Evolutionary conservation across 371 early-diverging fungal genomes (phyloP), one percentile per base, ranked within the genome.

Genomic region (Rhizopus microsporus): DNA sequence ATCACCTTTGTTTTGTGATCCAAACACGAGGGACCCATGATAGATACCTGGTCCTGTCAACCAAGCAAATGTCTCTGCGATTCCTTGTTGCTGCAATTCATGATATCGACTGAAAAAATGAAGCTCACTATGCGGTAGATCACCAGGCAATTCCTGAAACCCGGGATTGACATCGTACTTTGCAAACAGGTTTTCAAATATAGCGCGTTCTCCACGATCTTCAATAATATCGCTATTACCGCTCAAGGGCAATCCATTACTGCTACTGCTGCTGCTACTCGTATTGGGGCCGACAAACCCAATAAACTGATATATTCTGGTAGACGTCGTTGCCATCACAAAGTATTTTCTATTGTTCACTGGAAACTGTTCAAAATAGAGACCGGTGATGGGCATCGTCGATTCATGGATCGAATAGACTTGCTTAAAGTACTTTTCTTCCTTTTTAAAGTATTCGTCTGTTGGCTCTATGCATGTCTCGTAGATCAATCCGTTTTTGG

Each of bases 21-120:
- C 88, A 75, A 89, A 91, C 2, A 85, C 84, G 5, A 96, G 75
- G 35, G 85, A 80, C 38, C 95, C 93, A 62, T 86, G 88, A 62
- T 90, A 95, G 6, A 96, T 84, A 48, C 96, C 96, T 17, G 93
- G 85, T 71, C 89, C 88, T 8, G 89, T 90, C 50, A 90, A 51
- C 93, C 93, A 93, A 12, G 88, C 86, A 78, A 92, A 91, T 7
- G 78, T 71, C 63, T 88, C 82, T 2, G 89, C 86, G 13, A 84
- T 71, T n/a, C 90, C 87, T 57, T 85, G 87, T 23, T 80, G 81
- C n/a, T 87, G 86, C 35, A 86, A 57, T 35, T 90, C 89, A 60
- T 82, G 79, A 58, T 75, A 87, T 8, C 72, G 82, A 51, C 85
- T 82, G 67, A 87, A 89, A 57, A 88, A 89, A 45, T 87, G 88